A percentile compares a stretch with the other conserved stretches of the same genome.
Evolutionary conservation across 2,329 filamentous ascomycete genomes (phyloP).

Genomic region (Cylindrodendrum hubeiense): DNA sequence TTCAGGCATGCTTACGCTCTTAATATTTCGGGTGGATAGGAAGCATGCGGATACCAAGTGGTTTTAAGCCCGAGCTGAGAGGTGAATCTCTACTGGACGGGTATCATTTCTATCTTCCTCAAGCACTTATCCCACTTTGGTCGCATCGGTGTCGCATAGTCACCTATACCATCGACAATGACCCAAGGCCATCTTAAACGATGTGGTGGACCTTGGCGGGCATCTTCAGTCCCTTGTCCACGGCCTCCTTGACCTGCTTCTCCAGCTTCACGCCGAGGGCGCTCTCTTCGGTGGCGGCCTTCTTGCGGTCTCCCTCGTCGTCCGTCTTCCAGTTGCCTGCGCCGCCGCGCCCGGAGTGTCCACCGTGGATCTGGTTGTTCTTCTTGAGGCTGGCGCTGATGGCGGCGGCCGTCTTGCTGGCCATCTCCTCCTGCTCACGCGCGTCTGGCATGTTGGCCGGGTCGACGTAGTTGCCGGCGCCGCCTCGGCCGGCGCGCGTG

Average conservation of each 20-base stretch:
- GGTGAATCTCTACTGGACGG: background rate
- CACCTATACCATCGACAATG: background rate
- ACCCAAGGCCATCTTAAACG: conserved; percentile 26
- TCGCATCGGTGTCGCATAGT: background rate
- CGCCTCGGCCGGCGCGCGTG: conserved; percentile 68
- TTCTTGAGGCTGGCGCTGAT: conserved; percentile 48
- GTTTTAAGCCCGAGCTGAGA: background rate
- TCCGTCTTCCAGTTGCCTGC: conserved; percentile 65
- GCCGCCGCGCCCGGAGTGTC: conserved; percentile 64
- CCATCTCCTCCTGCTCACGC: conserved; percentile 50
- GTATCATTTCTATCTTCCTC: conserved; percentile 5
- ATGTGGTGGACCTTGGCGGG: conserved; percentile 56
- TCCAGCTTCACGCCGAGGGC: conserved; percentile 54
- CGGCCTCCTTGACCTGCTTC: conserved; percentile 57
- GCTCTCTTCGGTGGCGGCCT: conserved; percentile 33
- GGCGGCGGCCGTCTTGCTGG: conserved; percentile 49
- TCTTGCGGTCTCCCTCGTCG: conserved; percentile 44
- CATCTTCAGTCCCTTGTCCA: conserved; percentile 60
- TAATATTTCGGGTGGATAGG: no score
- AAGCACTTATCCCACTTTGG: background rate
- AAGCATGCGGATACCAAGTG: no score
- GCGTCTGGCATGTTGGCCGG: conserved; percentile 48
- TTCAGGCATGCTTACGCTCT: no score
- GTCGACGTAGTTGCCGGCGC: conserved; percentile 71
- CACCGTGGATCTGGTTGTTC: conserved; percentile 37